Evolutionary conservation across 1,139 yeast genomes (phyloP).

Genomic region (Zygosaccharomyces sapae): DNA sequence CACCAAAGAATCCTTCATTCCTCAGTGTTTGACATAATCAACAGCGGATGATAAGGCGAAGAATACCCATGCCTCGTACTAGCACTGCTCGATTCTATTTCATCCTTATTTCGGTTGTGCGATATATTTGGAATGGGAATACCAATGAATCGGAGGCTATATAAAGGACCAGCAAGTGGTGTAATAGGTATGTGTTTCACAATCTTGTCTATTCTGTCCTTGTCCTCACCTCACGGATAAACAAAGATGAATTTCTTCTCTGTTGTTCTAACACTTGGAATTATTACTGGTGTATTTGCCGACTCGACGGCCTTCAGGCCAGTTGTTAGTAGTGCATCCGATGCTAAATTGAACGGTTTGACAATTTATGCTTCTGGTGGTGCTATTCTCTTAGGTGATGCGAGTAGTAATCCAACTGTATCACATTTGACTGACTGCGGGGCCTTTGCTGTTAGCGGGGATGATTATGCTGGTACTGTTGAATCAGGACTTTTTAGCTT

Average conservation of each 20-base stretch:
- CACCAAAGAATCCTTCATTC: neutral
- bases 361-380: neutral
- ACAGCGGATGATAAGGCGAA: neutral
- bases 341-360: neutral
- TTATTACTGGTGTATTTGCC: neutral
- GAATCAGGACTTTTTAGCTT: conserved; percentile 13
- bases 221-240: neutral
- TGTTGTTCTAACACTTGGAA: neutral
- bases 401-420: neutral
- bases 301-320: neutral
- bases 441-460: conserved; percentile 16
- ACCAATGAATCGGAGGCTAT: too few species aligned
- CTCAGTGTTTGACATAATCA: neutral
- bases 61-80: neutral
- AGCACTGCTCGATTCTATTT: too few species aligned
- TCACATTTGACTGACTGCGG: conserved; percentile 17
- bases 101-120: too few species aligned
- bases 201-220: too few species aligned
- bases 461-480: conserved; percentile 13
- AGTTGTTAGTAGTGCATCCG: neutral
- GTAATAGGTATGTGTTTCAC: too few species aligned
- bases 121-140: too few species aligned
- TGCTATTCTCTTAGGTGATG: neutral
- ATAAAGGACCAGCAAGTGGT: too few species aligned
- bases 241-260: neutral